Conservation (phyloP, 441 rosid species). For the Populus hybrid region DNA sequence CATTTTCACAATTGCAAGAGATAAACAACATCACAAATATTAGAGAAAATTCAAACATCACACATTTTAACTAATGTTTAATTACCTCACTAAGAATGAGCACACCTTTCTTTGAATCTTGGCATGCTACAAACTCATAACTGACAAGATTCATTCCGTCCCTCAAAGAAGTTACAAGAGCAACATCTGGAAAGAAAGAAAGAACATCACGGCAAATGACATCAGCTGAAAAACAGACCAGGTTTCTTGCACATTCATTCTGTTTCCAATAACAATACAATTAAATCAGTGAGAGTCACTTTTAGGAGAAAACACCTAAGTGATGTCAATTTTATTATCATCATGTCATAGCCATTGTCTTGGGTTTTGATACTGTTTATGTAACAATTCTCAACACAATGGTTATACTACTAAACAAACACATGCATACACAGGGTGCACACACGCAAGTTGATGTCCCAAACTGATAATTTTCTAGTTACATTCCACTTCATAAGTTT, state of each 20-base stretch:
- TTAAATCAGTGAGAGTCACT: neutral
- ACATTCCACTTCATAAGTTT: neutral
- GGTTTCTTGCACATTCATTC: neutral
- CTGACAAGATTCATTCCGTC: slow-evolving; percentile 99
- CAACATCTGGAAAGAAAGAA: slow-evolving; percentile 61
- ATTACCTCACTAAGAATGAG: slow-evolving; percentile 98
- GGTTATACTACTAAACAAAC: neutral
- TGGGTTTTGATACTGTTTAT: neutral
- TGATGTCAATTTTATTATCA: neutral
- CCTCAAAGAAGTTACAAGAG: slow-evolving; percentile 95
- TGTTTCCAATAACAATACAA: neutral
- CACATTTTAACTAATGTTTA: slow-evolving; percentile 14
- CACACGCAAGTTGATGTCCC: neutral
- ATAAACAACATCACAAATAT: neutral
- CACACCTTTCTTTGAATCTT: slow-evolving; percentile 94
- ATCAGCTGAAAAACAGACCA: neutral
- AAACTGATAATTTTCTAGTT: neutral
- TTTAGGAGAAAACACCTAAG: neutral
- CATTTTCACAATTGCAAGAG: neutral
- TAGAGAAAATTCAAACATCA: neutral
- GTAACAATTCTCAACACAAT: neutral
- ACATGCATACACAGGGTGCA: neutral
- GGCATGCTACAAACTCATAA: slow-evolving; percentile 99
- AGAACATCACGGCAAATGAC: neutral
- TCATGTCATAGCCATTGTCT: neutral